A percentile compares a stretch with the other conserved stretches of the same genome.
These are phyloP conservation scores for Petunia hybrid DNA, from an alignment of 305 asterid genomes.

Conservation along the genomic window DNA sequence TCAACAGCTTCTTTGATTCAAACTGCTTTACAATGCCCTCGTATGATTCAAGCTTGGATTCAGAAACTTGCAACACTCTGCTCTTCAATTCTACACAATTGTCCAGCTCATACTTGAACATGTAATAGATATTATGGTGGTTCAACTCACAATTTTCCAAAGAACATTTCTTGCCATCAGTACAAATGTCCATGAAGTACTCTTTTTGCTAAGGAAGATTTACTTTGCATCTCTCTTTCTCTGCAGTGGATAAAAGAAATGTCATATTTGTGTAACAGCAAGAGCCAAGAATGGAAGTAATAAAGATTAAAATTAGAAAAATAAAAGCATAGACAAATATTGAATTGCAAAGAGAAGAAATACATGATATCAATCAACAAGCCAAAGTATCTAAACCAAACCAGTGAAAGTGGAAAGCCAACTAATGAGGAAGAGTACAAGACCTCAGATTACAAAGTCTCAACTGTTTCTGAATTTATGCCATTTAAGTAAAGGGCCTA, in stretches of 20 bases:
- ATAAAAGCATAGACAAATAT: neutral
- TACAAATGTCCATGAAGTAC: conserved; percentile 13
- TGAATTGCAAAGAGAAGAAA: neutral
- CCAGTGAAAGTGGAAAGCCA: conserved; percentile 30
- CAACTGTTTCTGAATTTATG: neutral
- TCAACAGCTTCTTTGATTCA: conserved; percentile 32
- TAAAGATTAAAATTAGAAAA: neutral
- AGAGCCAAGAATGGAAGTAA: conserved; percentile 1
- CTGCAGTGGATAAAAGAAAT: conserved; percentile 3
- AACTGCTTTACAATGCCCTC: conserved; percentile 25
- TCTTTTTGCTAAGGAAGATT: neutral
- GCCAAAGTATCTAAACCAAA: conserved; percentile 21
- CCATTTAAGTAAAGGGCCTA: neutral
- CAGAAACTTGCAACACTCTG: conserved; percentile 26
- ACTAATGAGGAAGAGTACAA: conserved; percentile 18
- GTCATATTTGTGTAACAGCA: neutral
- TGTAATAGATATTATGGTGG: conserved; percentile 34
- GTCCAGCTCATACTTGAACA: conserved; percentile 36
- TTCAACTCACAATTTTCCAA: conserved; percentile 42
- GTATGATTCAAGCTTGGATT: conserved; percentile 13
- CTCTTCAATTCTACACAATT: conserved; percentile 25
- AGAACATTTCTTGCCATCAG: conserved; percentile 24
- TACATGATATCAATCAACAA: conserved; percentile 17
- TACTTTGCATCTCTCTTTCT: neutral
- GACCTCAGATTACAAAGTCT: conserved; percentile 25